These are phyloP conservation scores for Phlebiopsis gigantea DNA, from an alignment of 768 basidiomycete genomes.

Conservation along the genomic window DNA sequence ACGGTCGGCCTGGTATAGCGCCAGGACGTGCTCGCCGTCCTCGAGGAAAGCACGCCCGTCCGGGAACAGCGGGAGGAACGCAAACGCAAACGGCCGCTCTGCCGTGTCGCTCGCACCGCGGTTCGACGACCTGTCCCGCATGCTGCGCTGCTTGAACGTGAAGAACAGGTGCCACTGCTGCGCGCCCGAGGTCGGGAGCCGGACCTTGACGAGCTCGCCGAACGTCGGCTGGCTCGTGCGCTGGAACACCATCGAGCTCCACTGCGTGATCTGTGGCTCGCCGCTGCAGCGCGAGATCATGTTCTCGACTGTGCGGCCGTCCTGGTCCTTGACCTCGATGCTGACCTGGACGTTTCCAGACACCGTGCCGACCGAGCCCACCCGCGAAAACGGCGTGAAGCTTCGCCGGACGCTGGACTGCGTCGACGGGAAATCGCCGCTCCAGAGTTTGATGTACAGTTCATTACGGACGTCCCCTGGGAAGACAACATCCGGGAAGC, in stretches of 20 bases:
- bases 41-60: constrained; percentile 74
- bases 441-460: constrained; percentile 94
- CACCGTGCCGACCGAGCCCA: constrained; percentile 42
- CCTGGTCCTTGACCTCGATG: constrained; percentile 76
- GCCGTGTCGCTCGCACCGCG: constrained; percentile 32
- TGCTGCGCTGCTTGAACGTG: constrained; percentile 77
- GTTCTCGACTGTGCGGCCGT: constrained; percentile 63
- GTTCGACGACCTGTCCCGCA: constrained; percentile 40
- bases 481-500: constrained; percentile 95
- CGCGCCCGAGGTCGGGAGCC: constrained; percentile 60
- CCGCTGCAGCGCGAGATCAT: constrained; percentile 82
- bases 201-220: constrained; percentile 88
- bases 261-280: constrained; percentile 74
- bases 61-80: constrained; percentile 82
- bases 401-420: constrained; percentile 49
- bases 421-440: constrained; percentile 72
- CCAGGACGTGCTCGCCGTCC: constrained; percentile 82
- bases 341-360: constrained; percentile 81
- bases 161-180: constrained; percentile 91
- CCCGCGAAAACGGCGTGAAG: constrained; percentile 53
- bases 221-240: constrained; percentile 87
- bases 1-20: constrained; percentile 82
- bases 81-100: constrained; percentile 88
- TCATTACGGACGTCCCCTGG: constrained; percentile 92
- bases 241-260: constrained; percentile 88